phyloP scores from a whole-genome alignment of 2,329 filamentous ascomycete species.

The Pseudophaeomoniella oleicola region DNA sequence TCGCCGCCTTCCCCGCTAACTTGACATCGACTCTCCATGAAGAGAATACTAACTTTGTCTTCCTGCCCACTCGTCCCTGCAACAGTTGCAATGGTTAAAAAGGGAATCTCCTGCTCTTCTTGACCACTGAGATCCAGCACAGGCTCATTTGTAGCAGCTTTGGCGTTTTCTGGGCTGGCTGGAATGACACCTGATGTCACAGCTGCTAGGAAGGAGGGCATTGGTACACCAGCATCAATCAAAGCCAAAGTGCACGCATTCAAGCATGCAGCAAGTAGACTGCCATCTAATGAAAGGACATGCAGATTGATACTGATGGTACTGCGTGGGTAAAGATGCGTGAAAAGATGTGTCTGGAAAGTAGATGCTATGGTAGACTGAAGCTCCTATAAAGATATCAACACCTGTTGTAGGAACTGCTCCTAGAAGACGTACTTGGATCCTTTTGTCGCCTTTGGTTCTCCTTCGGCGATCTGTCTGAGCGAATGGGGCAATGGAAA shows the following conservation, averaged over 20 bases:
- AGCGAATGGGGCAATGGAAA: slow-evolving; percentile 13
- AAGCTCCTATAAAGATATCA: slow-evolving; percentile 65
- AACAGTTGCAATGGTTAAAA: slow-evolving; percentile 70
- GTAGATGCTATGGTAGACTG: slow-evolving; percentile 64
- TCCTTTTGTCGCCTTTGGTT: slow-evolving; percentile 10
- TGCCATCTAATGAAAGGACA: slow-evolving; percentile 80
- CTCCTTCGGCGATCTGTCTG: slow-evolving; percentile 11
- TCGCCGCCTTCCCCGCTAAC: slow-evolving; percentile 29
- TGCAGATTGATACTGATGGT: slow-evolving; percentile 74
- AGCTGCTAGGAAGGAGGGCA: slow-evolving; percentile 80
- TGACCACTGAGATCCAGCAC: slow-evolving; percentile 28
- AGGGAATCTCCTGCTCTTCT: slow-evolving; percentile 62
- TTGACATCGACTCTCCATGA: slow-evolving; percentile 83
- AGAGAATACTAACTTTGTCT: slow-evolving; percentile 56
- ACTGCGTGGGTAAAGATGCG: slow-evolving; percentile 76
- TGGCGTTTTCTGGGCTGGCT: slow-evolving; percentile 33
- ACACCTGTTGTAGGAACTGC: not conserved
- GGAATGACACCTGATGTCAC: slow-evolving; percentile 72
- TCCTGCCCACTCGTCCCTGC: slow-evolving; percentile 46
- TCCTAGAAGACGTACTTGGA: slow-evolving; percentile 1
- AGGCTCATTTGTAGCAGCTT: slow-evolving; percentile 26
- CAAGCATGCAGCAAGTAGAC: slow-evolving; percentile 72
- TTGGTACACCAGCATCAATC: slow-evolving; percentile 87
- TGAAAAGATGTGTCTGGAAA: slow-evolving; percentile 65
- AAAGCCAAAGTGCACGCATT: slow-evolving; percentile 87